Conservation (phyloP, 768 basidiomycete species). For the Chalciporus piperatus region DNA sequence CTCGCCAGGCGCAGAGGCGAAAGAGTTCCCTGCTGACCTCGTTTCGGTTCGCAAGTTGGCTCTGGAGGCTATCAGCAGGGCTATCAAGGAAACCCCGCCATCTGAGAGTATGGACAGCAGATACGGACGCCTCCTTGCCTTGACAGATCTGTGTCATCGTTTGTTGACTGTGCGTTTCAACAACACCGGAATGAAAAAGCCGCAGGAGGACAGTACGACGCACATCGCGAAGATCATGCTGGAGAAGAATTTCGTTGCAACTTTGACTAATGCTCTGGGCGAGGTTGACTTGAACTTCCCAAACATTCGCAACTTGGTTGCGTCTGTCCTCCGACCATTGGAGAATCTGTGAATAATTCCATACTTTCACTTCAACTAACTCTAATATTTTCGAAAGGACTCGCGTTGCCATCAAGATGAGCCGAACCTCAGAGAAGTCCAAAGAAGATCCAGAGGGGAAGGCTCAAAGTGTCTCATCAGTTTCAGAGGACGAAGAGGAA, state of each 20-base stretch:
- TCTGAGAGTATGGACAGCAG: conserved; percentile 64
- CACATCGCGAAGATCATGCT: conserved; percentile 98
- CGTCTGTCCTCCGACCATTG: conserved; percentile 82
- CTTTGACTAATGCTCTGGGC: conserved; percentile 81
- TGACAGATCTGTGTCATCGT: conserved; percentile 85
- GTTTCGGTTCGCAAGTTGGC: conserved; percentile 91
- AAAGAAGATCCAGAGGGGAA: conserved; percentile 55
- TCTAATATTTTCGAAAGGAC: conserved; percentile 50
- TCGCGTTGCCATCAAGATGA: conserved; percentile 98
- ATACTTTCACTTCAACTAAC: not conserved
- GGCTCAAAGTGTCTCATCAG: conserved; percentile 39
- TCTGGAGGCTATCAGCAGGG: conserved; percentile 81
- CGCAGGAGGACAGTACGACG: conserved; percentile 70
- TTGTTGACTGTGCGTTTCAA: conserved; percentile 79
- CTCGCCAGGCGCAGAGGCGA: conserved; percentile 58
- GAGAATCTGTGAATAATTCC: conserved; percentile 72
- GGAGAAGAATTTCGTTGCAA: conserved; percentile 93
- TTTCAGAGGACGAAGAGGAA: conserved; percentile 50
- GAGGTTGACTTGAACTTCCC: conserved; percentile 97
- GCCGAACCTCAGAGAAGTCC: conserved; percentile 63
- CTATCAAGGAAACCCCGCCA: conserved; percentile 74
- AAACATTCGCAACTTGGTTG: conserved; percentile 81
- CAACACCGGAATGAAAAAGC: conserved; percentile 46
- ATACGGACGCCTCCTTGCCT: conserved; percentile 85
- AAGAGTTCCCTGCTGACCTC: conserved; percentile 76